A percentile compares a stretch with the other conserved stretches of the same genome.
Evolutionary conservation across 164 flowering plant genomes (phyloP).

Genomic region (Houttuynia cordata): DNA sequence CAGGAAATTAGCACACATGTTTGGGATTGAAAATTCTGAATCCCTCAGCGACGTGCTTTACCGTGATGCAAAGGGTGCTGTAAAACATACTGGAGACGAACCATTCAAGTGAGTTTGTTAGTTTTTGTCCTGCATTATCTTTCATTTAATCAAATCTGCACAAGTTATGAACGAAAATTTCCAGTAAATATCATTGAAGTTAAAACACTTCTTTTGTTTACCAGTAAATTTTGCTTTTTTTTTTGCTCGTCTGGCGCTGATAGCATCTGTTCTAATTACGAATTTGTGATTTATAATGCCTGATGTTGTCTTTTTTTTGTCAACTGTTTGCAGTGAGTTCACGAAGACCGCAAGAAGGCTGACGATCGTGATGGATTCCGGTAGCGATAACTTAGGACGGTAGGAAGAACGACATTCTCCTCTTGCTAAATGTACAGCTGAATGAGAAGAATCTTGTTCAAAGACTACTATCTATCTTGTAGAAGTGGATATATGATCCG

Average conservation of each 20-base stretch:
- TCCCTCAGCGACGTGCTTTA: constrained; percentile 43
- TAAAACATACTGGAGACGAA: constrained; percentile 61
- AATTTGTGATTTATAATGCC: neutral
- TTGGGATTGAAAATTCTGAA: constrained; percentile 44
- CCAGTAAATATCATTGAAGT: no score
- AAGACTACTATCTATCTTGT: constrained; percentile 15
- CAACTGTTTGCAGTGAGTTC: constrained; percentile 49
- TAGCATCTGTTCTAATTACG: no score
- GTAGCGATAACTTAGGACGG: constrained; percentile 41
- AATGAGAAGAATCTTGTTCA: constrained; percentile 14
- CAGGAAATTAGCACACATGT: constrained; percentile 44
- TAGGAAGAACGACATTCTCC: constrained; percentile 14
- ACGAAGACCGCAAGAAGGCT: constrained; percentile 45
- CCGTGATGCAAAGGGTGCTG: constrained; percentile 40
- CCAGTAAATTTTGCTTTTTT: no score
- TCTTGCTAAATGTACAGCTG: constrained; percentile 38
- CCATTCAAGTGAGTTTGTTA: constrained; percentile 49
- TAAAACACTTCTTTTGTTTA: no score
- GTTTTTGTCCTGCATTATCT: neutral
- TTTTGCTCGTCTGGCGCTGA: no score
- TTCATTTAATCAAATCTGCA: neutral
- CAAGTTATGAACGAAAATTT: neutral
- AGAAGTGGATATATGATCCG: constrained; percentile 8
- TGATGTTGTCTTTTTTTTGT: neutral
- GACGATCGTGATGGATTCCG: constrained; percentile 53